Evolutionary conservation across 23 red algal species (phyloP).

Genomic region (Gracilariopsis chorda): DNA sequence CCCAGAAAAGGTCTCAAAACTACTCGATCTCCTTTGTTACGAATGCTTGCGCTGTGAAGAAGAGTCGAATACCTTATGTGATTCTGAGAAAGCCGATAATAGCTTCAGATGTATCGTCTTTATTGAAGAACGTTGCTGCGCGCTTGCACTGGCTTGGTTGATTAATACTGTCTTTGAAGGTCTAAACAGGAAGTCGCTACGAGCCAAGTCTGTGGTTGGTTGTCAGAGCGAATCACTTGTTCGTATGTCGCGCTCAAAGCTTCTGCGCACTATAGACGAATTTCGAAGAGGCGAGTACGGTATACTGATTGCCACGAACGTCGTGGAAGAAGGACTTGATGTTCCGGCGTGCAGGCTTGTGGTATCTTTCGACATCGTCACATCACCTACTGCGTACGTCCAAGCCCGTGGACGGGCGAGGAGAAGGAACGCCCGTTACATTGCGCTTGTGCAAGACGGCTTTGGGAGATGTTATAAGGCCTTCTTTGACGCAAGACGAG

Average conservation of each 20-base stretch:
- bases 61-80: neutral
- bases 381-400: slow-evolving; percentile 34
- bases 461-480: neutral
- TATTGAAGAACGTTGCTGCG: slow-evolving; percentile 10
- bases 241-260: slow-evolving; percentile 55
- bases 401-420: slow-evolving; percentile 53
- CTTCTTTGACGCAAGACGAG: neutral
- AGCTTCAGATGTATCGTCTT: slow-evolving; percentile 62
- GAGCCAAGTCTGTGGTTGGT: slow-evolving; percentile 30
- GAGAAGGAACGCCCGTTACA: slow-evolving; percentile 30
- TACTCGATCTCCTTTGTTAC: slow-evolving; percentile 37
- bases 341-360: slow-evolving; percentile 52
- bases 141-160: slow-evolving; percentile 25
- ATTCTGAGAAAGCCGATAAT: neutral
- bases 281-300: slow-evolving; percentile 53
- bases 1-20: slow-evolving; percentile 3
- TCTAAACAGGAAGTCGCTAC: slow-evolving; percentile 4
- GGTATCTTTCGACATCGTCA: slow-evolving; percentile 24
- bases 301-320: slow-evolving; percentile 51
- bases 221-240: slow-evolving; percentile 1
- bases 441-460: slow-evolving; percentile 8
- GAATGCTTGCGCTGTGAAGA: slow-evolving; percentile 25
- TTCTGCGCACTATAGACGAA: slow-evolving; percentile 19
- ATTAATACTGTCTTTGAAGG: slow-evolving; percentile 43
- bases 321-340: slow-evolving; percentile 65